Conservation (phyloP, 1,284 basidiomycete genomes). For the Papiliotrema flavescens region DNA sequence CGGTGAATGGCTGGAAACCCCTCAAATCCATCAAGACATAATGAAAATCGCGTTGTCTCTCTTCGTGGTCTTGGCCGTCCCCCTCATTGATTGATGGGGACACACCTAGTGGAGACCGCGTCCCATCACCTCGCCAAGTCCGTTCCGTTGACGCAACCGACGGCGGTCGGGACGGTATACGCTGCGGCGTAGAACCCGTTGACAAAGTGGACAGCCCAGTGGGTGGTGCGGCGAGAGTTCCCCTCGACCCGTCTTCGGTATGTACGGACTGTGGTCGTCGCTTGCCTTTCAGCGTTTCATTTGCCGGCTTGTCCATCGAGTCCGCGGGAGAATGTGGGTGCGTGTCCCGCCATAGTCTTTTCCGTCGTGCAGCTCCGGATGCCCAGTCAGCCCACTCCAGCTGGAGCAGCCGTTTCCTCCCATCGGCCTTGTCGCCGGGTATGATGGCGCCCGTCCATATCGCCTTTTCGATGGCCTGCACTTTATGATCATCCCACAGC, state of each 20-base stretch:
- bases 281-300: neutral
- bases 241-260: neutral
- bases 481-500: slow-evolving; percentile 18
- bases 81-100: neutral
- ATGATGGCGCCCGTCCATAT: slow-evolving; percentile 27
- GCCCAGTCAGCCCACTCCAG: slow-evolving; percentile 27
- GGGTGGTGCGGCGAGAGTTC: neutral
- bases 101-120: neutral
- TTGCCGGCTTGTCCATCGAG: neutral
- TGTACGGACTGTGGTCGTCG: neutral
- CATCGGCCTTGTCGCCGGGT: neutral
- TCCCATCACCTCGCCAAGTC: neutral
- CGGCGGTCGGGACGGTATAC: slow-evolving; percentile 7
- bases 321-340: neutral
- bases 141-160: slow-evolving; percentile 12
- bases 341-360: slow-evolving; percentile 13
- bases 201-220: neutral
- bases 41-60: slow-evolving; percentile 16
- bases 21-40: slow-evolving; percentile 11
- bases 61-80: slow-evolving; percentile 1
- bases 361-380: slow-evolving; percentile 12
- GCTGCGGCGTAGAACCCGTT: slow-evolving; percentile 56
- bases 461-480: slow-evolving; percentile 20
- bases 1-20: slow-evolving; percentile 15
- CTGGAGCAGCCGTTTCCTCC: slow-evolving; percentile 15